Evolutionary conservation across 2,329 filamentous ascomycete species (phyloP).

Genomic region (Zymoseptoria pseudotritici): DNA sequence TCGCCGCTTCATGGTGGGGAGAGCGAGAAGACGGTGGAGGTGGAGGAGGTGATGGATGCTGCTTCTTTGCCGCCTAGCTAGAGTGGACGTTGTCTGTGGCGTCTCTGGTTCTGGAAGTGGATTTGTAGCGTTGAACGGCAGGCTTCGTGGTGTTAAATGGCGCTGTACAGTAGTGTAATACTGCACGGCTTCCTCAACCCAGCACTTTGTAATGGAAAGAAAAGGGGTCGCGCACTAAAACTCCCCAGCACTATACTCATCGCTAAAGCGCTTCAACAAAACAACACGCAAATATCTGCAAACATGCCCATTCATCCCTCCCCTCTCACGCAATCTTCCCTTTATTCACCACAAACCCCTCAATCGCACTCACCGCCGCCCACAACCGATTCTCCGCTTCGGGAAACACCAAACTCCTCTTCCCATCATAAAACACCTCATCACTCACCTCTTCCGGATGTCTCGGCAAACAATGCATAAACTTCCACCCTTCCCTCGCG

Average conservation of each 20-base stretch:
- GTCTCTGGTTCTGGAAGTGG: background rate
- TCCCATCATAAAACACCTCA: constrained; percentile 80
- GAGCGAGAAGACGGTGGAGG: constrained; percentile 74
- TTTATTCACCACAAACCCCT: constrained; percentile 91
- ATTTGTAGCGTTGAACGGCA: background rate
- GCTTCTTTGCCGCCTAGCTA: constrained; percentile 90
- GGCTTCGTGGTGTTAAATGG: background rate
- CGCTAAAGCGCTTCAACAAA: background rate
- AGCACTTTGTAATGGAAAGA: background rate
- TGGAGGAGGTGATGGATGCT: constrained; percentile 88
- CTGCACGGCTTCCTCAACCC: background rate
- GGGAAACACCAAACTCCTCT: constrained; percentile 70
- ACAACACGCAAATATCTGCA: background rate
- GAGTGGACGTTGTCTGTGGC: constrained; percentile 12
- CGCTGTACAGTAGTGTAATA: background rate
- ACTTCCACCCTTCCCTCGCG: constrained; percentile 85
- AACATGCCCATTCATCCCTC: background rate
- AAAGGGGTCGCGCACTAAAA: background rate
- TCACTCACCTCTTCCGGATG: constrained; percentile 90
- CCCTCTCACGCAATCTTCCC: constrained; percentile 53
- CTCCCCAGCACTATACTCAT: background rate
- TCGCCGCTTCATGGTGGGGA: constrained; percentile 73
- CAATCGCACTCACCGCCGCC: constrained; percentile 73
- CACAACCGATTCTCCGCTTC: constrained; percentile 94
- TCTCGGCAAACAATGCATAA: constrained; percentile 95